Evolutionary conservation across 257 asterid genomes (phyloP).

Genomic region (Plantago major): DNA sequence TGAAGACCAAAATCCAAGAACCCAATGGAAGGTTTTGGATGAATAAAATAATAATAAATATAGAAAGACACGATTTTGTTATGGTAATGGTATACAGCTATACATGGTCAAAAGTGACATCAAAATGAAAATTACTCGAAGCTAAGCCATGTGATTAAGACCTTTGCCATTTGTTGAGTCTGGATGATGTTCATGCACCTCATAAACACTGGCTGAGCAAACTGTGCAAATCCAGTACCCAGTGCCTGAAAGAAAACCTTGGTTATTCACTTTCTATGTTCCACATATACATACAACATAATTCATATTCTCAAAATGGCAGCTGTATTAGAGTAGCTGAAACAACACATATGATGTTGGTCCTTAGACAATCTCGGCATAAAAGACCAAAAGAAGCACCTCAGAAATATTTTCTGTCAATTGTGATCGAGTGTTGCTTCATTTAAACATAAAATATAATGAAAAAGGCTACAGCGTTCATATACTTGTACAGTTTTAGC

Average conservation of each 20-base stretch:
- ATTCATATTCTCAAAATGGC: background rate
- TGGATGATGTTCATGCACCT: slow-evolving; percentile 93
- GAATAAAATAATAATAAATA: background rate
- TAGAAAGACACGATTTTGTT: slow-evolving; percentile 2
- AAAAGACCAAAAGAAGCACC: background rate
- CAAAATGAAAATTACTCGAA: background rate
- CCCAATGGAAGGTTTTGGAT: background rate
- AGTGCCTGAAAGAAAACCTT: slow-evolving; percentile 55
- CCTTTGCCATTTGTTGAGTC: slow-evolving; percentile 94
- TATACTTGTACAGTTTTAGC: no score
- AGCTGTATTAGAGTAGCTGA: background rate
- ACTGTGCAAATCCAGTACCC: slow-evolving; percentile 80
- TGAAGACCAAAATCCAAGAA: no score
- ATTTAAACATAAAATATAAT: no score
- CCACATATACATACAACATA: background rate
- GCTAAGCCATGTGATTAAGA: slow-evolving; percentile 27
- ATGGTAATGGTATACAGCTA: background rate
- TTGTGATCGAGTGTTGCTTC: no score
- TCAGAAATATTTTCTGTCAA: background rate
- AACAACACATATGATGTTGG: background rate
- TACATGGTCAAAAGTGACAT: background rate
- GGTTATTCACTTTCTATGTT: background rate
- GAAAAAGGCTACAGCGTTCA: no score
- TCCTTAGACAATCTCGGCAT: no score
- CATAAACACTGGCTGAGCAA: slow-evolving; percentile 92